Evolutionary conservation across 164 flowering plant genomes (phyloP), one percentile per base, ranked within the genome.

Genomic region (Kalanchoe fedtschenkoi): DNA sequence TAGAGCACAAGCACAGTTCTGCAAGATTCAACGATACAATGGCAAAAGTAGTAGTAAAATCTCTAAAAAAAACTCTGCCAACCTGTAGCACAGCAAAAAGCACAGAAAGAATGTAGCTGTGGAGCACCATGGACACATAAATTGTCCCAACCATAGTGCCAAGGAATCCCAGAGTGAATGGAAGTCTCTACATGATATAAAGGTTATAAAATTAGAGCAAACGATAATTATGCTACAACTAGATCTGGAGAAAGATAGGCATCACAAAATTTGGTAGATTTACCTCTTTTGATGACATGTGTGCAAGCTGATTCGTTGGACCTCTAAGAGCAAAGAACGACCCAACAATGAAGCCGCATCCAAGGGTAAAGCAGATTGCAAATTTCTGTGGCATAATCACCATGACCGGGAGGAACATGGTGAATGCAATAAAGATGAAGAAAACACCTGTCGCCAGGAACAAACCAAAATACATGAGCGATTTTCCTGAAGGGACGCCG

Each of bases 341-440:
- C 9, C 87, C 91, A 60, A 93, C 74, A 14, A 93, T 85, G 65
- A 93, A 90, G 47, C 68, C 67, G 68, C 96, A 93, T 16, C 98
- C 98, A 62, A 83, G 74, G 56, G 98, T 93, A 69, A 93, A 90
- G 74, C 98, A 90, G 68, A 90, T 65, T 14, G 96, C 97, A 71
- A 93, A 93, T 59, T 93, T 93, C 72, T 93, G 98, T 68, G 98
- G 97, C 88, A 93, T 80, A 67, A 93, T 59, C 47, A 93, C 97
- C 84, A 93, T 88, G 68, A 93, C 87, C 1, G 98, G 97, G 65
- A 93, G 97, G 72, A 93, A 93, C 87, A 93, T 80, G 41, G 96
- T 85, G 74, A 93, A 93, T 58, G 97, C 90, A 15, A 93, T 85
- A 76, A 93, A 90, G 56, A 93, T 51, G 62, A 90, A 90, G 81